Evolutionary conservation across 2,329 filamentous ascomycete genomes (phyloP).

Genomic region (Didymella pomorum): DNA sequence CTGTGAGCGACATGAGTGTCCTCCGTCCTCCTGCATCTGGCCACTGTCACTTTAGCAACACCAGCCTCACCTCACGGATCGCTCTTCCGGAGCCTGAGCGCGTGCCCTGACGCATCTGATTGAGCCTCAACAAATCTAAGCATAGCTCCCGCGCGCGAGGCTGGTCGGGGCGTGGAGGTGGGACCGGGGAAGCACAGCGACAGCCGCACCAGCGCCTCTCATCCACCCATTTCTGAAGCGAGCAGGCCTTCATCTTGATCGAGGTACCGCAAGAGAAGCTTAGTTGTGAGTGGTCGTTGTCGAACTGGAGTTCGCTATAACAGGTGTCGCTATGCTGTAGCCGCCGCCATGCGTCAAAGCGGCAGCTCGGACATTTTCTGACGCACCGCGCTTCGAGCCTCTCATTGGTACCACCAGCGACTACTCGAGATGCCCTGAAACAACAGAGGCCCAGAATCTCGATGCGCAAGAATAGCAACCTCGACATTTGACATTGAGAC

Average conservation of each 20-base stretch:
- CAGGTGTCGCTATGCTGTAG: slow-evolving; percentile 41
- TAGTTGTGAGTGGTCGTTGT: slow-evolving; percentile 39
- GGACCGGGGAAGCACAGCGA: slow-evolving; percentile 45
- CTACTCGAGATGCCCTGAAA: slow-evolving; percentile 51
- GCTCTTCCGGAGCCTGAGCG: slow-evolving; percentile 20
- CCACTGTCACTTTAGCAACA: slow-evolving; percentile 34
- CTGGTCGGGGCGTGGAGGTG: slow-evolving; percentile 41
- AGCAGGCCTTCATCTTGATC: slow-evolving; percentile 32
- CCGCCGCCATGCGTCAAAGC: slow-evolving; percentile 47
- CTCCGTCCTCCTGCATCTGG: background rate
- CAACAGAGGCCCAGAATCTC: slow-evolving; percentile 39
- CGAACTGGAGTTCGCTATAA: slow-evolving; percentile 33
- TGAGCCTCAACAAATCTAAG: slow-evolving; percentile 49
- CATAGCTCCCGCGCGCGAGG: slow-evolving; percentile 51
- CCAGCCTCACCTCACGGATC: slow-evolving; percentile 27
- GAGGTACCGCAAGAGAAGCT: slow-evolving; percentile 26
- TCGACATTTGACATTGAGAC: background rate
- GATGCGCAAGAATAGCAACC: slow-evolving; percentile 47
- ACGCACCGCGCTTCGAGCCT: slow-evolving; percentile 34
- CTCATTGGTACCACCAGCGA: slow-evolving; percentile 50
- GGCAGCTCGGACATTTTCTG: slow-evolving; percentile 47
- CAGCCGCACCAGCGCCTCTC: slow-evolving; percentile 40
- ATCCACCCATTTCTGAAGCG: slow-evolving; percentile 39
- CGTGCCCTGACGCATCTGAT: slow-evolving; percentile 37
- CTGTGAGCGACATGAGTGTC: background rate